These are phyloP conservation scores for Candida golubevii DNA, from an alignment of 805 yeast species.

Conservation along the genomic window DNA sequence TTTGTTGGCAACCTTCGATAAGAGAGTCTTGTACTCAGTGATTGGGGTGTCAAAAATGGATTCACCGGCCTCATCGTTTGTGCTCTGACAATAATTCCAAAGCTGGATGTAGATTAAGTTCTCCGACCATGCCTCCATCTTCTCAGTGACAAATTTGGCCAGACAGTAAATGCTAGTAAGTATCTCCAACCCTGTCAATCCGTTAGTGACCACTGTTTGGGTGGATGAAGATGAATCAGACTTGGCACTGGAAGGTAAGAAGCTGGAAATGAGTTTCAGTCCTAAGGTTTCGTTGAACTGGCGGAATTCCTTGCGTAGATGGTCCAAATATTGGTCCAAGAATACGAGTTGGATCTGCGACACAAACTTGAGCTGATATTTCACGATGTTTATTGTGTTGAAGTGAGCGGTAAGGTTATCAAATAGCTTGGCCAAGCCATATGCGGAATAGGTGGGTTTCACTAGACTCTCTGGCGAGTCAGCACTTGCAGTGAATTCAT, in stretches of 20 bases:
- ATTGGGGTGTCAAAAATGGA: conserved; percentile 30
- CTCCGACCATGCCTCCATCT: conserved; percentile 36
- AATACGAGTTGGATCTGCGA: conserved; percentile 55
- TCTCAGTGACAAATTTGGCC: conserved; percentile 25
- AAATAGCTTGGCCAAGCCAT: conserved; percentile 51
- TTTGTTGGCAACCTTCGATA: conserved; percentile 18
- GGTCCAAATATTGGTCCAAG: conserved; percentile 46
- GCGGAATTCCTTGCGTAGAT: conserved; percentile 30
- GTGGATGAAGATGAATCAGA: conserved; percentile 47
- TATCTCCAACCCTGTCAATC: conserved; percentile 24
- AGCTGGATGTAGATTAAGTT: conserved; percentile 38
- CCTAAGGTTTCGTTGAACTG: conserved; percentile 38
- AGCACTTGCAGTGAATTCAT: conserved; percentile 36
- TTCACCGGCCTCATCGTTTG: conserved; percentile 15
- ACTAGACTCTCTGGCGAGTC: conserved; percentile 12
- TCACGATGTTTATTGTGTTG: conserved; percentile 44
- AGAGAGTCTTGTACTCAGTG: conserved; percentile 21
- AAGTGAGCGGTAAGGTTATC: conserved; percentile 55
- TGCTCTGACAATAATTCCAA: conserved; percentile 30
- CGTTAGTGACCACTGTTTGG: conserved; percentile 91
- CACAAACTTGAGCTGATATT: conserved; percentile 50
- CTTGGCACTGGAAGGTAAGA: conserved; percentile 24
- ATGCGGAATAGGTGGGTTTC: conserved; percentile 60
- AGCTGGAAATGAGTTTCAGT: conserved; percentile 28
- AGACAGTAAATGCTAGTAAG: conserved; percentile 34